Evolutionary conservation across 2,329 filamentous ascomycete genomes (phyloP).

Genomic region (Colletotrichum tropicale): DNA sequence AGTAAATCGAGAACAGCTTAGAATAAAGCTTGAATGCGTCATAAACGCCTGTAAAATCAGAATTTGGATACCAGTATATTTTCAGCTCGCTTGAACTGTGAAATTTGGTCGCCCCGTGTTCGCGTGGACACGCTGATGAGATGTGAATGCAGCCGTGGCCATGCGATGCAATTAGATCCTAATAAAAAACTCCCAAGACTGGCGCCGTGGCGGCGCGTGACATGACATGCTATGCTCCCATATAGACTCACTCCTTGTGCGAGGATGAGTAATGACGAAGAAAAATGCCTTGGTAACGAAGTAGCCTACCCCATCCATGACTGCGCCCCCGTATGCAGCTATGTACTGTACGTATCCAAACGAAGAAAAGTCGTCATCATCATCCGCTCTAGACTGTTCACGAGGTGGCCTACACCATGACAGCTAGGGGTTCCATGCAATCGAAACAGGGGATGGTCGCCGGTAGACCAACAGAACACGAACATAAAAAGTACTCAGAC

Average conservation of each 20-base stretch:
- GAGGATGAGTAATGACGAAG: neutral
- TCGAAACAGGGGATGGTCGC: neutral
- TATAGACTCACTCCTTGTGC: neutral
- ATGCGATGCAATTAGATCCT: conserved; percentile 2
- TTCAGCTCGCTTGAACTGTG: neutral
- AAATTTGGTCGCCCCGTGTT: neutral
- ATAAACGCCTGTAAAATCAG: neutral
- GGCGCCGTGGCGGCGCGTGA: neutral
- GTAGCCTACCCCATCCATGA: neutral
- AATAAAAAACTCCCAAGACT: neutral
- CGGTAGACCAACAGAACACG: neutral
- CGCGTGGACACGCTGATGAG: neutral
- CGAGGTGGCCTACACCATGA: neutral
- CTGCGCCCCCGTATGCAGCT: neutral
- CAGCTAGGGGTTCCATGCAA: neutral
- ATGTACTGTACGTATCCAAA: conserved; percentile 1
- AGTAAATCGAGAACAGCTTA: neutral
- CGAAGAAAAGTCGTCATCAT: conserved; percentile 13
- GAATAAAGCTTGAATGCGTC: neutral
- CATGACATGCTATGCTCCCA: neutral
- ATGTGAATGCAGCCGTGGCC: neutral
- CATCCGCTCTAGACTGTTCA: neutral
- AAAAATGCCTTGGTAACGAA: neutral
- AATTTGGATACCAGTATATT: neutral
- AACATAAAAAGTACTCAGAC: neutral